phyloP scores from a whole-genome alignment of 2,329 filamentous ascomycete genomes.

The Fusarium piperis region DNA sequence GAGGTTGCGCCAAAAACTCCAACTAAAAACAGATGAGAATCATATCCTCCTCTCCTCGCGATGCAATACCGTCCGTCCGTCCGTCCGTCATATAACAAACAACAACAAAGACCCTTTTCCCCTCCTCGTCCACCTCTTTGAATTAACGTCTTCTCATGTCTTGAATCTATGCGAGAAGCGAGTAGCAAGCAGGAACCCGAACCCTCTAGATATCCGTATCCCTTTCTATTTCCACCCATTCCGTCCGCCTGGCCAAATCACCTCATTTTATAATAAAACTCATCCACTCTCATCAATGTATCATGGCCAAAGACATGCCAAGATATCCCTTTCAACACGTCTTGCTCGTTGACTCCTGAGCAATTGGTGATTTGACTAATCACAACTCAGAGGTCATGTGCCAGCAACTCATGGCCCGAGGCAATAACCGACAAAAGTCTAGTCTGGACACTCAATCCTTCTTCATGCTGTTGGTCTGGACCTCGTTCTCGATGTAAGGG shows the following conservation, averaged over 20 bases:
- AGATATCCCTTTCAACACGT: neutral
- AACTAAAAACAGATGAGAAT: constrained; percentile 16
- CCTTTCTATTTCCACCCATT: neutral
- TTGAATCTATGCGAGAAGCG: constrained; percentile 13
- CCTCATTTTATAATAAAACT: neutral
- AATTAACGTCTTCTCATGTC: constrained; percentile 1
- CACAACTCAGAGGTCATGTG: neutral
- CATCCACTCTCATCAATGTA: neutral
- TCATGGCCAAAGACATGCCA: neutral
- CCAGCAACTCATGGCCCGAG: neutral
- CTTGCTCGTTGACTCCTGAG: neutral
- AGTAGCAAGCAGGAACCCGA: neutral
- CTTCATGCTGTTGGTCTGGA: constrained; percentile 46
- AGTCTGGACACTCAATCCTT: constrained; percentile 47
- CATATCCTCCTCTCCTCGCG: constrained; percentile 7
- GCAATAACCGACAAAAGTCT: neutral
- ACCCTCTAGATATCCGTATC: constrained; percentile 12
- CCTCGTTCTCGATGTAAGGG: constrained; percentile 60
- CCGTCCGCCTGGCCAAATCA: neutral
- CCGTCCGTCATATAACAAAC: constrained; percentile 21
- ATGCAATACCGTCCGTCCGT: constrained; percentile 21
- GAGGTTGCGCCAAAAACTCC: constrained; percentile 21
- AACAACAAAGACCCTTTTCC: neutral
- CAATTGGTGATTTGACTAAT: neutral
- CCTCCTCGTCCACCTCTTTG: neutral